Conservation (phyloP, 768 basidiomycete genomes). For the Agaricus sinodeliciosus region DNA sequence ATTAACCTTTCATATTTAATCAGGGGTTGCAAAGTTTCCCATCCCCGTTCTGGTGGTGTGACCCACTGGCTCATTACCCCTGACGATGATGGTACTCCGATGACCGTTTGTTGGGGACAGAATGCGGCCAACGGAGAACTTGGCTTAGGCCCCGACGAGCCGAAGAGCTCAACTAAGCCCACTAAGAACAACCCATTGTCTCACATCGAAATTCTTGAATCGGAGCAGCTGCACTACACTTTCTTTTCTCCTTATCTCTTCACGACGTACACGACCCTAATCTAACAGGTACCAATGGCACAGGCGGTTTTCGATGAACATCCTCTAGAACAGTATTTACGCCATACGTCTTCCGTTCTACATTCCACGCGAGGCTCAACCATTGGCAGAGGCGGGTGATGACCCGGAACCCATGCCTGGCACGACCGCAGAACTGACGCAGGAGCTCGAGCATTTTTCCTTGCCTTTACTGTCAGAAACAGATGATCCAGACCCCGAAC, state of each 20-base stretch:
- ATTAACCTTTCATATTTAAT: not conserved
- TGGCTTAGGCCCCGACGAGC: slow-evolving; percentile 71
- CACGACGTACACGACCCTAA: slow-evolving; percentile 4
- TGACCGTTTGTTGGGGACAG: slow-evolving; percentile 85
- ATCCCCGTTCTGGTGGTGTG: slow-evolving; percentile 75
- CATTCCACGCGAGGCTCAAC: not conserved
- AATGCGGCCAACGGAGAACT: slow-evolving; percentile 88
- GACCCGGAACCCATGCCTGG: slow-evolving; percentile 49
- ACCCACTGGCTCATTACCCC: slow-evolving; percentile 79
- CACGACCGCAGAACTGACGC: slow-evolving; percentile 31
- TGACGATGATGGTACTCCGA: slow-evolving; percentile 67
- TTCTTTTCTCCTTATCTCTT: slow-evolving; percentile 4
- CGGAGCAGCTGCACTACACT: not conserved
- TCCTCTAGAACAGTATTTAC: slow-evolving; percentile 66
- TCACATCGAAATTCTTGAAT: slow-evolving; percentile 78
- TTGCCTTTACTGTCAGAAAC: slow-evolving; percentile 13
- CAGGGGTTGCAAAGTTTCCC: slow-evolving; percentile 74
- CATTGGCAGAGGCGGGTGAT: slow-evolving; percentile 51
- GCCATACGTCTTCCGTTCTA: slow-evolving; percentile 35
- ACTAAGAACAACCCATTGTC: slow-evolving; percentile 59
- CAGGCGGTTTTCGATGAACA: slow-evolving; percentile 75
- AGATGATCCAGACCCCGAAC: slow-evolving; percentile 20
- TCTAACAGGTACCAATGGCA: slow-evolving; percentile 42
- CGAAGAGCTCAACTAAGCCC: slow-evolving; percentile 85
- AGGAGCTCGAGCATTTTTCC: slow-evolving; percentile 29